Conservation (phyloP, 345 rosid species). For the Syzygium grande region DNA sequence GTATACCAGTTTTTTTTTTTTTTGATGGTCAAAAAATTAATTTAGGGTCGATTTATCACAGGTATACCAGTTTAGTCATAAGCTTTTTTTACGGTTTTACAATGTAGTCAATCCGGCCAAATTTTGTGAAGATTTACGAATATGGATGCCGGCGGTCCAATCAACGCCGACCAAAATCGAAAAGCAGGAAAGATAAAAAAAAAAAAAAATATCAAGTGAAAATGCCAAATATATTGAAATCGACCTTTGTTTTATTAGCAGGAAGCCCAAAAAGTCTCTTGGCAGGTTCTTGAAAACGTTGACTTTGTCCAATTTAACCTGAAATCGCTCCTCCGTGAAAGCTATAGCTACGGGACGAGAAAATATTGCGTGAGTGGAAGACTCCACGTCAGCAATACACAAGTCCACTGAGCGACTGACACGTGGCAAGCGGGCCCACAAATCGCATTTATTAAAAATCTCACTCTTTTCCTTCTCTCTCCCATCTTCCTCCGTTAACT, state of each 20-base stretch:
- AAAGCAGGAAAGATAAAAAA: accelerated
- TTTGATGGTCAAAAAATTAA: too few species aligned
- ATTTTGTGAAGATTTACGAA: too few species aligned
- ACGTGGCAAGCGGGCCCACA: too few species aligned
- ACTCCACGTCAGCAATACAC: too few species aligned
- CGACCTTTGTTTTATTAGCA: background rate
- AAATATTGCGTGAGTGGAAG: too few species aligned
- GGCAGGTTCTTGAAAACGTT: background rate
- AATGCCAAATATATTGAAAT: background rate
- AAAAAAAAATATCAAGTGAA: background rate
- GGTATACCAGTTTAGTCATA: background rate
- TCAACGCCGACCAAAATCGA: background rate
- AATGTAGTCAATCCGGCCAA: accelerated
- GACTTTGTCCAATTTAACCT: background rate
- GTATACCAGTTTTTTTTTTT: too few species aligned
- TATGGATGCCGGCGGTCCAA: background rate
- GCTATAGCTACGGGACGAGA: background rate
- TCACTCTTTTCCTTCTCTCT: too few species aligned
- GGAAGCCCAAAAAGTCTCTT: background rate
- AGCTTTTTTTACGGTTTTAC: accelerated
- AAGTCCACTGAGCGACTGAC: too few species aligned
- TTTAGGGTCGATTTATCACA: too few species aligned
- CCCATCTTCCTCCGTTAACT: too few species aligned
- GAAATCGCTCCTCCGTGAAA: background rate
- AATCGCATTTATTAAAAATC: too few species aligned